These are phyloP conservation scores for Aspergillus versicolor DNA, from an alignment of 2,329 filamentous ascomycete genomes.

Conservation along the genomic window DNA sequence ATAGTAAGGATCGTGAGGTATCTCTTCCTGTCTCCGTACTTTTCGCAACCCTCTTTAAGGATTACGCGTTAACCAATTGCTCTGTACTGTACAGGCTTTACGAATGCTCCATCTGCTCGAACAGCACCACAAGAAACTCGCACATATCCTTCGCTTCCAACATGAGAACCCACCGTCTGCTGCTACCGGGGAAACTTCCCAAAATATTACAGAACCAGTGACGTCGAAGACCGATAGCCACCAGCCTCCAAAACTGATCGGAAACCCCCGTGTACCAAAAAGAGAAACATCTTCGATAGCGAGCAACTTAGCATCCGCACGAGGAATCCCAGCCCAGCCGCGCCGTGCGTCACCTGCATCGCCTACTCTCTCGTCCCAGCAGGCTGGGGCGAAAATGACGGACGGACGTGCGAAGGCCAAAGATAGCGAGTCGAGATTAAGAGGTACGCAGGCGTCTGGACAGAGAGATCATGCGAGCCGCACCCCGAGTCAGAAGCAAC, in stretches of 20 bases:
- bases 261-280: conserved; percentile 49
- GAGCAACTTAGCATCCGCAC: conserved; percentile 80
- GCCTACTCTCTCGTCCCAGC: conserved; percentile 71
- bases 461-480: conserved; percentile 28
- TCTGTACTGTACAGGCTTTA: conserved; percentile 63
- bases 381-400: conserved; percentile 69
- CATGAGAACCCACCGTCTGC: conserved; percentile 49
- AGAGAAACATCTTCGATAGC: conserved; percentile 82
- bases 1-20: conserved; percentile 63
- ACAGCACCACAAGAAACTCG: conserved; percentile 80
- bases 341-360: conserved; percentile 65
- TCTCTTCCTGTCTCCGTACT: conserved; percentile 1
- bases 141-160: conserved; percentile 74
- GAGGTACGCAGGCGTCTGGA: conserved; percentile 18
- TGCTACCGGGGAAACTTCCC: conserved; percentile 16
- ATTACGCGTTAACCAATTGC: neutral
- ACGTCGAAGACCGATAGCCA: conserved; percentile 31
- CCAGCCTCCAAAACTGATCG: conserved; percentile 39
- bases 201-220: conserved; percentile 20
- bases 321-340: conserved; percentile 65
- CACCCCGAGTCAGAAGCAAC: conserved; percentile 27
- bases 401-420: conserved; percentile 48
- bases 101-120: conserved; percentile 83
- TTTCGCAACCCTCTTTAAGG: neutral
- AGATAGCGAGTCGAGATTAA: conserved; percentile 30